Evolutionary conservation across 768 basidiomycete genomes (phyloP), one percentile per base, ranked within the genome.

Genomic region (Tricholoma furcatifolium): DNA sequence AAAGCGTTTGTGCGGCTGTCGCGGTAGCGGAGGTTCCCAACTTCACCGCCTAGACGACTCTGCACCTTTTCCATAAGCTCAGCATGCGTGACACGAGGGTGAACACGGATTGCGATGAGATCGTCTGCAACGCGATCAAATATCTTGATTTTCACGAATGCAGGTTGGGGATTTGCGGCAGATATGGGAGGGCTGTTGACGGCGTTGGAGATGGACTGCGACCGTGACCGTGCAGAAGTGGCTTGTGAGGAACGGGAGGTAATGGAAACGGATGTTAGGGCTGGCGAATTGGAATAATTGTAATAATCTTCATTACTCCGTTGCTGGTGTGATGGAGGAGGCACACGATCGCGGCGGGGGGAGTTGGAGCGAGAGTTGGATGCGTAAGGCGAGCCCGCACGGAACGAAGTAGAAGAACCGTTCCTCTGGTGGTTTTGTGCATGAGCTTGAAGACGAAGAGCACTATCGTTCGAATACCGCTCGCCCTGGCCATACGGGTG

Each of bases 111-210:
- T 4, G 97, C 97, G 57, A 98, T 93, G 50, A 98, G 74, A 68
- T 99, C 97, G 65, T 98, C 95, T 21, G 93, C 87, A 51, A 87
- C 78, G 35, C 91, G 83, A 71, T 97, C 91, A 67, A 97, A 97
- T 41, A 99, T 93, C 73, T 99, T 99, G 74, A 99, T 97, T 74
- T 98, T 99, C 60, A 98, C 81, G 70, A 94, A 98, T 20, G 95
- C 90, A 12, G 86, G 84, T 63, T 91, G 87, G 5, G 85, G 83
- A 57, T 89, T 90, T 41, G 79, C 80, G 15, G 85, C 82, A 45
- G 90, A 92, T 61, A 92, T 88, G 18, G 85, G 76, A 10, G 89
- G 88, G 27, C 74, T 81, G 62, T 83, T 89, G 48, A 82, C 62
- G 55, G 85, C 84, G 35, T 68, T 65, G 3, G 80, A 78, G 18